Conservation (phyloP, 176 grass and related monocot species). For the Saccharum spontaneum region DNA sequence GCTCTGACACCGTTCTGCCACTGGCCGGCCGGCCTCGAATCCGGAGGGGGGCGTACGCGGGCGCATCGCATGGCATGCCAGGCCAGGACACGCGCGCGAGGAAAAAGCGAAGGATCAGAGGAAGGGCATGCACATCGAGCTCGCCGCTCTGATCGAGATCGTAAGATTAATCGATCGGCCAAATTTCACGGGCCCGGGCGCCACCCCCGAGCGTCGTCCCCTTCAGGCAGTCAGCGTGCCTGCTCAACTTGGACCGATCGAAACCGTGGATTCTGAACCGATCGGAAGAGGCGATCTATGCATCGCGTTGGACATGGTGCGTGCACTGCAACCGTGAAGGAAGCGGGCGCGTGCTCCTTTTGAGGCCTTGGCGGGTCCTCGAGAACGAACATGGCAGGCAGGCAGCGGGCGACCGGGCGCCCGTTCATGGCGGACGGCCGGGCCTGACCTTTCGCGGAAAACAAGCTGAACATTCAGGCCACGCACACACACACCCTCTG, state of each 20-base stretch:
- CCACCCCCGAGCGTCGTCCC: background rate
- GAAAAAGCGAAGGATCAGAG: background rate
- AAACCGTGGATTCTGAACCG: background rate
- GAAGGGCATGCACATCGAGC: background rate
- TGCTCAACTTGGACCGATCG: background rate
- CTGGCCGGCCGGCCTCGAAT: slow-evolving; percentile 8
- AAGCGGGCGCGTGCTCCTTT: slow-evolving; percentile 29
- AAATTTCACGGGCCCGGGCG: background rate
- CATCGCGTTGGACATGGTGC: background rate
- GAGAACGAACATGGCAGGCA: background rate
- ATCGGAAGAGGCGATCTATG: background rate
- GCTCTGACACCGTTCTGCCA: slow-evolving; percentile 48
- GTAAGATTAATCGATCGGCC: background rate
- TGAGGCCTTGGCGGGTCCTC: background rate
- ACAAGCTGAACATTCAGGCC: slow-evolving; percentile 5
- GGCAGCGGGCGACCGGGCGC: background rate
- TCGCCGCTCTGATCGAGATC: background rate
- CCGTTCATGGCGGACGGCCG: background rate
- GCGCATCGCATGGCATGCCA: background rate
- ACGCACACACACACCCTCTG: background rate
- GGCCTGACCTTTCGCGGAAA: background rate
- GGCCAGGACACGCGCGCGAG: background rate
- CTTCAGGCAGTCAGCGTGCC: background rate
- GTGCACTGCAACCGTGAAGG: background rate
- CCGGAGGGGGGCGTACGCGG: background rate